Evolutionary conservation across 1,139 yeast species (phyloP), one percentile per base, ranked within the genome.

Genomic region (Yamadazyma diddensiae): DNA sequence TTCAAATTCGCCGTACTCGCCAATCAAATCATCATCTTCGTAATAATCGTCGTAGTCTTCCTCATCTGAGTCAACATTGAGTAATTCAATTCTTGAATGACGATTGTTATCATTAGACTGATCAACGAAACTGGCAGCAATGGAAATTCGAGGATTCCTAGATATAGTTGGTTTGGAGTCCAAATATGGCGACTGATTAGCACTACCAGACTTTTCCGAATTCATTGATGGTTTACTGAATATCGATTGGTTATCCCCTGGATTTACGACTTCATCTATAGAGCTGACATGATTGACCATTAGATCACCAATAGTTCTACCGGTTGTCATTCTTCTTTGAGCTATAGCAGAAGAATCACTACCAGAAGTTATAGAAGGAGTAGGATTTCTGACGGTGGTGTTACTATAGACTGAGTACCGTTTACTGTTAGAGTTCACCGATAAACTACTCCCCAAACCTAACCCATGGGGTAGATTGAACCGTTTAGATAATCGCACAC

Each of bases 301-400:
- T 27, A 82, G 73, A 47, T 81, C 88, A 12, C 92, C 94, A 31
- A 83, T 70, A 0, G 82, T 78, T 26, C 70, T 55, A 2, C 66
- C 62, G 13, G 44, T 30, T 2, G 36, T 29, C 6, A 55, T 42
- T 24, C 55, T 30, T 29, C 46, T 37, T 31, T 37, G 46, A 5
- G 45, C 36, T 5, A 13, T 13, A 6, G 43, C 35, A 6, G 37
- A 35, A 8, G 36, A 33, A 15, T 36, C 45, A 27, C 57, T 60
- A 5, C 41, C 49, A 3, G 62, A 59, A 7, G 50, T 45, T 6
- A 52, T 47, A 4, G 63, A 42, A 12, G 46, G 46, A 46, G 45
- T 41, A 5, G 39, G 38, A 22, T 41, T 42, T 24, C 31, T 36
- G 16, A 41, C 40, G 3, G 62, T 56, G 5, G 51, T 38, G 29